Evolutionary conservation across 129 eudicot genomes (phyloP), one percentile per base, ranked within the genome.

Genomic region (Logfia minima): DNA sequence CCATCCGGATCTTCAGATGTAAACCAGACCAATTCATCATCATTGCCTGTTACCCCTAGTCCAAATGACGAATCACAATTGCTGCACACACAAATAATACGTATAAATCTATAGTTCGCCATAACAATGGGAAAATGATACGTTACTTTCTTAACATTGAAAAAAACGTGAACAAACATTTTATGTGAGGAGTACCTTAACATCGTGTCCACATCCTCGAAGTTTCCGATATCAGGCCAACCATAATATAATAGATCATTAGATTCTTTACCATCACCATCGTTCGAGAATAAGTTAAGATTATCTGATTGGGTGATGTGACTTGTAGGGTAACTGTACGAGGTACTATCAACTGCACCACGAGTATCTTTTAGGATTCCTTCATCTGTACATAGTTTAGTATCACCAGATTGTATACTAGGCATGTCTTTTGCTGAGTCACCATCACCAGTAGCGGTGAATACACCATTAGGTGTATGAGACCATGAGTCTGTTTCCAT

Each of bases 131-230:
- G 55, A 51, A 35, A 21, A 43, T 9, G 63, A 29, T 65, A 31
- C 11, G 6, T 68, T 29, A 26, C 39, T 39, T n/a, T 53, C n/a
- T 75, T 32, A 22, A 32, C 67, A 72, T 22, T 5, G 28, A 16
- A 26, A 48, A 29, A 77, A 68, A 48, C 6, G 7, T 39, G 67
- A 77, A 37, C n/a, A n/a, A 51, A 43, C 52, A 28, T 78, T 45
- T 29, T 28, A 63, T 59, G 22, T 66, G 69, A 48, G 73, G 18
- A 24, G 72, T 82, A 94, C 99, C 99, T 89, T 77, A 94, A 85
- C 90, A 94, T 91, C 82, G 82, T 80, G 88, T 89, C 98, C 71
- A 94, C 89, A 29, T 94, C 99, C 82, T 94, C 99, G 82, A 94
- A 91, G 81, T 86, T 89, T 60, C 89, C 94, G 21, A 86, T 83